Evolutionary conservation across 129 eudicot species (phyloP), one percentile per base, ranked within the genome.

Genomic region (Chrysanthemum seticuspe): DNA sequence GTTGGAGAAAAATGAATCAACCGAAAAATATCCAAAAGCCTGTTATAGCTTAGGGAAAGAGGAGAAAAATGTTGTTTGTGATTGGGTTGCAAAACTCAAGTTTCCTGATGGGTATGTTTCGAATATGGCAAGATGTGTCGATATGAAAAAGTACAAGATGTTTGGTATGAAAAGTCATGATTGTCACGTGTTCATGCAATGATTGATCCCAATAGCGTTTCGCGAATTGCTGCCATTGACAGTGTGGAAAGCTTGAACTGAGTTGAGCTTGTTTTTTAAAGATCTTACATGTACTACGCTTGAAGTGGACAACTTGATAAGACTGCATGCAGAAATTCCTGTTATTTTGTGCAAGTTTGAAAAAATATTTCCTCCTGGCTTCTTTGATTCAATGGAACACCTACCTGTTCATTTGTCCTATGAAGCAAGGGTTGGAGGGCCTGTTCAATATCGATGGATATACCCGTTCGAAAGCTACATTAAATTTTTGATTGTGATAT

Each of bases 41-140:
- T 5, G 19, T n/a, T 81, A 36, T 47, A 27, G 9, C 2, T 54
- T 76, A 18, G 11, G 51, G 0, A 45, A 54, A 2, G 44, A 61
- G 0, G 4, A 77, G 6, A 61, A 40, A 34, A 7, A 19, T 4
- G 52, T 10, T 3, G 14, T 82, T 2, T 50, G 68, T 18, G 23
- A 18, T 3, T 82, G 70, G 74, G 47, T 81, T 2, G 53, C 47
- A 21, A 13, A 15, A 13, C 27, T 81, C 3, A 34, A 19, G 45
- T 31, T 75, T 53, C 73, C 48, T 1, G 78, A 81, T 70, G 68
- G 69, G 0, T 81, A 69, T 69, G 80, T 59, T 13, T 73, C 68
- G 19, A 62, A 73, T 62, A 16, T 73, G 53, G 47, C 54, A 3
- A 45, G 71, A 55, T 67, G 71, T 67, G 71, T 47, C 16, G 56